Conservation (phyloP, 2,329 filamentous ascomycete species). For the Exophiala alcalophila region DNA sequence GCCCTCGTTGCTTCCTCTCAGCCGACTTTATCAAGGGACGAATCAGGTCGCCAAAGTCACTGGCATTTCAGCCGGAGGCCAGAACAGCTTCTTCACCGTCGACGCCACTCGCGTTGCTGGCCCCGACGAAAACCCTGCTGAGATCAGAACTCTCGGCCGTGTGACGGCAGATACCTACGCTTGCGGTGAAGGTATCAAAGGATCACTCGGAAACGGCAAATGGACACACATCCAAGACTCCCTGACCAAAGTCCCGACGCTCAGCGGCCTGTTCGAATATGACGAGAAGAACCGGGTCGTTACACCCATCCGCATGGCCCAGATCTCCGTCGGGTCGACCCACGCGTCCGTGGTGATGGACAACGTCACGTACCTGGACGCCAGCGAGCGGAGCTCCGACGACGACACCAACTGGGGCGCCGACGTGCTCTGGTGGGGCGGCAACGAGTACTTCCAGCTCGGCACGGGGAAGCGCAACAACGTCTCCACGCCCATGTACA, state of each 20-base stretch:
- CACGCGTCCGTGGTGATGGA: constrained; percentile 81
- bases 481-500: constrained; percentile 69
- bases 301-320: constrained; percentile 73
- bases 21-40: constrained; percentile 68
- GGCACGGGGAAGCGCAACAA: constrained; percentile 89
- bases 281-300: constrained; percentile 68
- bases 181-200: constrained; percentile 80
- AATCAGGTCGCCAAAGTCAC: constrained; percentile 66
- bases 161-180: constrained; percentile 78
- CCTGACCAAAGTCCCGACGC: constrained; percentile 74
- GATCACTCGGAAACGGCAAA: constrained; percentile 76
- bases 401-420: constrained; percentile 84
- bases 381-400: constrained; percentile 49
- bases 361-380: constrained; percentile 68
- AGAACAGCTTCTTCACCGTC: constrained; percentile 82
- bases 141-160: constrained; percentile 48
- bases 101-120: constrained; percentile 65
- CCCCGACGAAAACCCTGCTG: constrained; percentile 43
- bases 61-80: constrained; percentile 77
- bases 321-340: constrained; percentile 71
- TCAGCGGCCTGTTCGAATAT: constrained; percentile 84
- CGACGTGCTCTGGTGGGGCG: constrained; percentile 90
- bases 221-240: constrained; percentile 83
- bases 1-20: constrained; percentile 68
- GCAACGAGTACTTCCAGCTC: constrained; percentile 90